These are phyloP conservation scores for Trametes coccinea DNA, from an alignment of 768 basidiomycete species.

Conservation along the genomic window DNA sequence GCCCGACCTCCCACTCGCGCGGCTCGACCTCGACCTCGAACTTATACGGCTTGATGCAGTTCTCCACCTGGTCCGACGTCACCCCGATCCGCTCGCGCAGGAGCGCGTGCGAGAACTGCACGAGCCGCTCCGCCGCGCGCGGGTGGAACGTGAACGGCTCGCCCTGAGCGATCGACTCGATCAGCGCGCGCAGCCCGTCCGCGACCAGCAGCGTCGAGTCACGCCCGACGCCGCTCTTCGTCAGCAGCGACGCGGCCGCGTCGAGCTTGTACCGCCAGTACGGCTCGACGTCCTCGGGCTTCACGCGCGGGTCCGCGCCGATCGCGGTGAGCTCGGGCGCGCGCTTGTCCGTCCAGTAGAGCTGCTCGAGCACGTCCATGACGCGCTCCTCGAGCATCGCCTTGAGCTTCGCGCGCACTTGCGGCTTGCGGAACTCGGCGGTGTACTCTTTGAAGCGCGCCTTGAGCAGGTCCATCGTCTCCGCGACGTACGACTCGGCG, in stretches of 20 bases:
- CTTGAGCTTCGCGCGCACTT: slow-evolving; percentile 87
- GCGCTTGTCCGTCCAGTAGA: slow-evolving; percentile 95
- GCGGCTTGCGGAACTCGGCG: slow-evolving; percentile 81
- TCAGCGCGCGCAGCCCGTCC: slow-evolving; percentile 85
- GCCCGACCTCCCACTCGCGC: slow-evolving; percentile 88
- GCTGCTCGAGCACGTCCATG: slow-evolving; percentile 94
- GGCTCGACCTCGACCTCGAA: slow-evolving; percentile 96
- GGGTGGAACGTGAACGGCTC: slow-evolving; percentile 96
- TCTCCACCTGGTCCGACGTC: slow-evolving; percentile 99
- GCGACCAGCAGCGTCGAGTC: slow-evolving; percentile 94
- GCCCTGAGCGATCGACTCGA: slow-evolving; percentile 83
- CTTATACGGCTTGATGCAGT: slow-evolving; percentile 99
- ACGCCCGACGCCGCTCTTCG: slow-evolving; percentile 93
- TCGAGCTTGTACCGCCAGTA: slow-evolving; percentile 98
- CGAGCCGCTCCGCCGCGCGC: slow-evolving; percentile 81
- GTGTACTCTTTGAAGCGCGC: slow-evolving; percentile 85
- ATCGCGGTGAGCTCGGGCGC: slow-evolving; percentile 72
- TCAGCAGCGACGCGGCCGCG: slow-evolving; percentile 88
- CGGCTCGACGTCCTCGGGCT: slow-evolving; percentile 75
- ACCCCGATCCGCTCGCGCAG: slow-evolving; percentile 89
- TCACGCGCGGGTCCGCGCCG: slow-evolving; percentile 67
- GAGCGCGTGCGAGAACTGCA: slow-evolving; percentile 91
- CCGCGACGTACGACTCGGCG: slow-evolving; percentile 96
- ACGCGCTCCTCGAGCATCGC: slow-evolving; percentile 93
- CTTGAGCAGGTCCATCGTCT: slow-evolving; percentile 93